phyloP scores from a whole-genome alignment of 768 basidiomycete species.

The Cystofilobasidium capitatum region DNA sequence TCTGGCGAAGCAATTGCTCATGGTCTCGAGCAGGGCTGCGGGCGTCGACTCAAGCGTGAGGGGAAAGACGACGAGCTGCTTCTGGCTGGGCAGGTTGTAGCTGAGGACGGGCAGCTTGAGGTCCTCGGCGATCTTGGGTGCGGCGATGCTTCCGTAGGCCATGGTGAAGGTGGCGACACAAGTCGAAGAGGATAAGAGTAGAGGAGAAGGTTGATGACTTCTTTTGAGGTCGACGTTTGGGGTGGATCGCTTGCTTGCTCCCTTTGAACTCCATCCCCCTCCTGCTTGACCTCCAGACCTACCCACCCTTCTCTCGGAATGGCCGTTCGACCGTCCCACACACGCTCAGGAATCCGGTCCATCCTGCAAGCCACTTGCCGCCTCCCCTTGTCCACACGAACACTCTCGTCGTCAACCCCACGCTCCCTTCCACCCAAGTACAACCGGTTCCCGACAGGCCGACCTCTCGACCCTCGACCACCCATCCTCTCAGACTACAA shows the following conservation, averaged over 20 bases:
- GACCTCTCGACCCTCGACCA: neutral
- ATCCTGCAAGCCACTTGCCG: neutral
- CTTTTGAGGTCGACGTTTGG: too few relatives aligned
- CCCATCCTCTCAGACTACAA: conserved; percentile 15
- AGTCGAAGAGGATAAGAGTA: neutral
- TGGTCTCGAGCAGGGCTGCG: conserved; percentile 51
- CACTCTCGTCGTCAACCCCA: neutral
- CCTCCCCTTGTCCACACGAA: neutral
- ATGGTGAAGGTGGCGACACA: conserved; percentile 4
- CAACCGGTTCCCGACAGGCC: conserved; percentile 13
- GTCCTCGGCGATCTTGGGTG: conserved; percentile 38
- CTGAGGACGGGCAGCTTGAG: conserved; percentile 46
- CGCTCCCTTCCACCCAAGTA: neutral
- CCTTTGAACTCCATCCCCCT: too few relatives aligned
- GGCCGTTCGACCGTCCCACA: neutral
- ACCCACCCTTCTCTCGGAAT: too few relatives aligned
- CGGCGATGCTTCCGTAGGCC: conserved; percentile 59
- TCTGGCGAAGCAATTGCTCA: conserved; percentile 55
- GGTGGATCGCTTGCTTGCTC: too few relatives aligned
- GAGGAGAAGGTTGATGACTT: neutral
- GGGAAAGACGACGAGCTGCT: conserved; percentile 49
- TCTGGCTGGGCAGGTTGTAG: conserved; percentile 36
- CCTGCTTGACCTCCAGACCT: too few relatives aligned
- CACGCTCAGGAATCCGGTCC: neutral
- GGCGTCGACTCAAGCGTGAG: conserved; percentile 45